A percentile compares a stretch with the other conserved stretches of the same genome.
Conservation (phyloP, 2,329 filamentous ascomycete genomes). For the Magnaporthales sp. region DNA sequence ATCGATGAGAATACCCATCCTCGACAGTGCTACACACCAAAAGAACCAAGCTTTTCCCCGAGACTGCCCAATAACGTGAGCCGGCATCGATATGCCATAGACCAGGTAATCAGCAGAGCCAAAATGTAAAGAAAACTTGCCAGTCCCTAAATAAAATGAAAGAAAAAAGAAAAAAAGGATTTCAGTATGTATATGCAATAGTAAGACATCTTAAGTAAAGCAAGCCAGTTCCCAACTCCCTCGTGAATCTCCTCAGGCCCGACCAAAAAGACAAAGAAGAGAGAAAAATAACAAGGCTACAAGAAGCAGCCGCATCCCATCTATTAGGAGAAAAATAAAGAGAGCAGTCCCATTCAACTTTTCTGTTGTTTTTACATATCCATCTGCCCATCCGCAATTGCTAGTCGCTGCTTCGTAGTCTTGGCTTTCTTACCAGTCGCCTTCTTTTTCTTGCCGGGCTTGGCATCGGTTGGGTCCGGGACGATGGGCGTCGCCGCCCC, state of each 20-base stretch:
- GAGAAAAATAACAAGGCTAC: neutral
- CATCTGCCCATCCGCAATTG: conserved; percentile 55
- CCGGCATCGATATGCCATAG: neutral
- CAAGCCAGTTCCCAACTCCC: neutral
- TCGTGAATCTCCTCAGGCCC: neutral
- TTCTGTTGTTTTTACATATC: conserved; percentile 15
- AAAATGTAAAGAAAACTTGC: neutral
- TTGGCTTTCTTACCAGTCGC: conserved; percentile 54
- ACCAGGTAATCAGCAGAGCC: neutral
- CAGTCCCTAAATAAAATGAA: neutral
- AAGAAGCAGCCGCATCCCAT: neutral
- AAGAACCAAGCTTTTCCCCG: neutral
- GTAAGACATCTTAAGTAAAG: neutral
- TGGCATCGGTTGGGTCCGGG: conserved; percentile 24
- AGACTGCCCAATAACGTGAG: neutral
- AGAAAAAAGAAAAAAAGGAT: neutral
- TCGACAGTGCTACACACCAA: neutral
- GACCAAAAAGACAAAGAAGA: neutral
- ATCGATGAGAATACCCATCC: neutral
- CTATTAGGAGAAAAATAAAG: neutral
- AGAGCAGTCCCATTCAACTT: neutral
- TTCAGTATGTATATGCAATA: neutral
- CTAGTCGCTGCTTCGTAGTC: conserved; percentile 59
- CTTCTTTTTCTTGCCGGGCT: conserved; percentile 44
- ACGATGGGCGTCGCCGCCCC: conserved; percentile 75